Evolutionary conservation across 2,329 filamentous ascomycete genomes (phyloP).

Genomic region (Apiospora arundinis): DNA sequence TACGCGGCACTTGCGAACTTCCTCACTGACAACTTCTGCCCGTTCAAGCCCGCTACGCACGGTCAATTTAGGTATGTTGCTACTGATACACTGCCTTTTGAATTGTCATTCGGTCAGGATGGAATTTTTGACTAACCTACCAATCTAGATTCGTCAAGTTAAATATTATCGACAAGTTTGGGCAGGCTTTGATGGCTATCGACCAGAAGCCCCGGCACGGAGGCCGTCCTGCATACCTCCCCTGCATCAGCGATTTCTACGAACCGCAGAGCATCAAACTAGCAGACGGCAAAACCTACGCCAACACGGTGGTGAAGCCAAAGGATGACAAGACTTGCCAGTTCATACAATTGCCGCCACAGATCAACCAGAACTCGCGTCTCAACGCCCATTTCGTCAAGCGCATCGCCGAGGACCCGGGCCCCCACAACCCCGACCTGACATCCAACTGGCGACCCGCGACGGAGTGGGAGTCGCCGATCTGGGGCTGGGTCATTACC

Average conservation of each 20-base stretch:
- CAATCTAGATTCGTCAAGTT: constrained; percentile 40
- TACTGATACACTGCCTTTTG: neutral
- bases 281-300: constrained; percentile 24
- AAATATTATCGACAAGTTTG: constrained; percentile 57
- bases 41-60: constrained; percentile 55
- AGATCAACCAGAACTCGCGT: constrained; percentile 47
- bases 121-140: neutral
- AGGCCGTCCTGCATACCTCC: constrained; percentile 31
- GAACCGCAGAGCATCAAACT: constrained; percentile 34
- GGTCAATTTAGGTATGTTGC: constrained; percentile 51
- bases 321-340: constrained; percentile 34
- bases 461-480: constrained; percentile 47
- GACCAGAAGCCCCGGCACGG: constrained; percentile 34
- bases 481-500: constrained; percentile 50
- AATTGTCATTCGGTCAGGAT: constrained; percentile 17
- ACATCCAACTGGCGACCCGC: constrained; percentile 29
- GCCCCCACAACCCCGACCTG: neutral
- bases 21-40: constrained; percentile 28
- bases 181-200: constrained; percentile 46
- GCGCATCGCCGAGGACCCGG: constrained; percentile 7
- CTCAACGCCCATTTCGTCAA: constrained; percentile 45
- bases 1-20: constrained; percentile 40
- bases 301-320: constrained; percentile 34
- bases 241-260: constrained; percentile 45
- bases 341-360: constrained; percentile 48